These are phyloP conservation scores for Picochlorum sp. DNA, from an alignment of 139 green algal species.

Conservation along the genomic window DNA sequence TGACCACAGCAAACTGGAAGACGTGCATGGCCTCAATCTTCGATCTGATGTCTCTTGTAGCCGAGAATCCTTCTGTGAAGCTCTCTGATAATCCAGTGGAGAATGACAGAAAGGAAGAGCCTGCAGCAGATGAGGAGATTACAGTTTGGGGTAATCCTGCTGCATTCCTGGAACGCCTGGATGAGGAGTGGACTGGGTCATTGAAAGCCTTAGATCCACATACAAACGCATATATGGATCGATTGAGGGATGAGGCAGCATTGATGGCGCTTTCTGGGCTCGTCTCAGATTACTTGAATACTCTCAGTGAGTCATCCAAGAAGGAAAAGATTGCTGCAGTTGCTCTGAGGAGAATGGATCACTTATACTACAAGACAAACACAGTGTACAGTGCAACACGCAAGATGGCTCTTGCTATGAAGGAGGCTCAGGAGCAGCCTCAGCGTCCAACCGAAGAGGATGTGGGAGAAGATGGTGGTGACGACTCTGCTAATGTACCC, in stretches of 20 bases:
- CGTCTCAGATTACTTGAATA: conserved; percentile 50
- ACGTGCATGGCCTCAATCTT: conserved; percentile 60
- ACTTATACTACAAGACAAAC: conserved; percentile 94
- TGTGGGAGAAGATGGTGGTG: conserved; percentile 37
- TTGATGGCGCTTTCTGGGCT: conserved; percentile 81
- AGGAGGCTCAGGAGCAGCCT: conserved; percentile 33
- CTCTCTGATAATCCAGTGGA: conserved; percentile 55
- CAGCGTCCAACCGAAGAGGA: conserved; percentile 26
- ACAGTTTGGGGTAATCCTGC: conserved; percentile 90
- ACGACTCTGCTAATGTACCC: conserved; percentile 14
- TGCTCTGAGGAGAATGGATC: conserved; percentile 80
- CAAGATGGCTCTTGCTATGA: conserved; percentile 54
- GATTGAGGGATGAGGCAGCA: conserved; percentile 86
- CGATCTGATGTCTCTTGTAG: conserved; percentile 27
- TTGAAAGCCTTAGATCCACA: conserved; percentile 95
- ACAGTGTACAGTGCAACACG: conserved; percentile 78
- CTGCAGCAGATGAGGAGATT: conserved; percentile 17
- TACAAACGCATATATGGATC: conserved; percentile 91
- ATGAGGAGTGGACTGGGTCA: conserved; percentile 96
- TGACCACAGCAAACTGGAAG: conserved; percentile 76
- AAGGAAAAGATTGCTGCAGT: conserved; percentile 37
- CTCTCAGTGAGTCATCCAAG: conserved; percentile 19
- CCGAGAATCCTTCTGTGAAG: conserved; percentile 20
- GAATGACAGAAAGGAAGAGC: conserved; percentile 56
- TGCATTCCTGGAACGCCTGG: conserved; percentile 89